Base-by-base conservation (phyloP, 495 filamentous ascomycete species). In the Penicillium crystallinum region DNA sequence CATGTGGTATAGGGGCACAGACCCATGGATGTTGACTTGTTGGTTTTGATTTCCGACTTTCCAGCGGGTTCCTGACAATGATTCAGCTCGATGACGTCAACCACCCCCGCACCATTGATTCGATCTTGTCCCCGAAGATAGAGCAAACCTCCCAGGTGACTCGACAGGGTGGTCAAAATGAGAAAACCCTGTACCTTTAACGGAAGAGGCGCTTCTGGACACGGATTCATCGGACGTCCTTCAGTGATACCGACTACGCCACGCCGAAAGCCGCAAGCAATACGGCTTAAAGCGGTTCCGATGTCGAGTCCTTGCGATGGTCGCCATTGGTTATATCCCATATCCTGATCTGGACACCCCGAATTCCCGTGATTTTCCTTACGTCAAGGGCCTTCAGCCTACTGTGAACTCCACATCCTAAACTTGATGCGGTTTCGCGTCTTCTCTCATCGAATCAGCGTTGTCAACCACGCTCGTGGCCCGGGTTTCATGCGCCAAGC, bases 61-160 rank as follows among this genome's bases (percentile, higher is more conserved):
- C n/a, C 11, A 9, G 14, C 12, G n/a, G 39, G 57, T 60, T 60
- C 57, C 57, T 56, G 57, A 53, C 37, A 33, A 47, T 53, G n/a
- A 49, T 39, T 51, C 46, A 61, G 54, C 50, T 31, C 12, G 10
- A 52, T 62, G 59, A 62, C 59, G 59, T 62, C 59, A 62, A 27
- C 6, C 19, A 5, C 17, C 22, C 12, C 34, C 34, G 23, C 23
- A 36, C 4, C n/a, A 4, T 36, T 15, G 34, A 36, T 36, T 36
- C n/a, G 34, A 36, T 36, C 34, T 15, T 36, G 34, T 36, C n/a
- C 29, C 29, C 29, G 29, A 31, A 10, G 29, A 6, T 8, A 9
- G 2, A 10, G 29, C 2, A 9, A 31, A 45, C 49, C 6, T 31
- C 48, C 50, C 23, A 3, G 23, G n/a, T n/a, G 46, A 49, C 34